Base-by-base conservation (phyloP, 139 green algal genomes). In the Picochlorum sp. region DNA sequence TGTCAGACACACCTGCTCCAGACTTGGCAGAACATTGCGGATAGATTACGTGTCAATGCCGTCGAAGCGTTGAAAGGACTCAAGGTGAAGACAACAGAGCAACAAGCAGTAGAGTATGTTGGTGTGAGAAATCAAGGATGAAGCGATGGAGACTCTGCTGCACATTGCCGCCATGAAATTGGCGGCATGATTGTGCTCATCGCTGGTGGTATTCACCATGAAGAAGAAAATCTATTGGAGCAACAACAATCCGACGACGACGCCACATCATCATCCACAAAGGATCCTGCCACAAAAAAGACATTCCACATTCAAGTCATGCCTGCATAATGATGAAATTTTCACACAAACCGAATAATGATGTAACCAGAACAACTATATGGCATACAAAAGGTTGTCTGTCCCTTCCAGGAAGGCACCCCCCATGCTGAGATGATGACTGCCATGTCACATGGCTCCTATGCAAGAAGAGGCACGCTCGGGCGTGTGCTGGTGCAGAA, bases 21-120 rank as follows among this genome's bases (percentile, higher is more conserved):
- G 21, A 18, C 63, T 87, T 15, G 77, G 79, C 3, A 68, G 20
- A 77, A 62, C 10, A 28, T 85, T 8, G 60, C 59, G 4, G 81
- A 86, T 37, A 70, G 81, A 13, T 61, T 86, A 6, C 72, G 79
- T 13, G 62, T 87, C 45, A 84, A 85, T 60, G 81, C 73, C n/a
- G 67, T 67, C 0, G 71, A 68, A 34, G 79, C 79, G 0, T 34
- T 77, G 10, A 47, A 56, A 3, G 70, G 70, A 45, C 59, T 77
- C 62, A 24, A 56, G 50, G 47, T 65, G 24, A 9, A 49, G 13
- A 9, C 37, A 52, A 52, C 18, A 41, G 30, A 26, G 32, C 9
- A 54, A 14, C 6, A n/a, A 9, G n/a, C 6, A 14, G 34, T 72
- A 28, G 23, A 34, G 44, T 61, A 66, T 45, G 18, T 37, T 5